A percentile compares a stretch with the other conserved stretches of the same genome.
These are phyloP conservation scores for Eremomyces bilateralis DNA, from an alignment of 495 filamentous ascomycete species.

Conservation along the genomic window DNA sequence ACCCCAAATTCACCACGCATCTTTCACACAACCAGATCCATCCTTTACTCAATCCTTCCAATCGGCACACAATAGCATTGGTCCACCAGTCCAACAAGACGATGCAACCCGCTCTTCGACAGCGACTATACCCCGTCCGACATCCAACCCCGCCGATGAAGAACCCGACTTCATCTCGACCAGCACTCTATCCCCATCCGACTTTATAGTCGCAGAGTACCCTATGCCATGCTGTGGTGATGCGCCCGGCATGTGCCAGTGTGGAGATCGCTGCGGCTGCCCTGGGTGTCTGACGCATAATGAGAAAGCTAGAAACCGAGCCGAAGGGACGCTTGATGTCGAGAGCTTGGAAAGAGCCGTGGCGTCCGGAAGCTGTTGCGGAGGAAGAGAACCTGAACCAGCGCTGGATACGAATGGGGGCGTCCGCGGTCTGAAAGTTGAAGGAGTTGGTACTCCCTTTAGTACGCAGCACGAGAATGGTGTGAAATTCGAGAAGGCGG, in stretches of 20 bases:
- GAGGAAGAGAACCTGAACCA: no score
- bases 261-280: slow-evolving; percentile 13
- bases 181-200: slow-evolving; percentile 10
- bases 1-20: no score
- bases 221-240: slow-evolving; percentile 12
- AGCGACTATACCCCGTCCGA: background rate
- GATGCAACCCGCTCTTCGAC: background rate
- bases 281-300: slow-evolving; percentile 12
- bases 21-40: background rate
- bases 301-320: no score
- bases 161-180: no score
- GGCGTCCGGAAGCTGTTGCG: no score
- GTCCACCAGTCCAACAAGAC: background rate
- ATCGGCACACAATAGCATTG: background rate
- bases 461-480: no score
- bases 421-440: no score
- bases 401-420: no score
- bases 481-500: no score
- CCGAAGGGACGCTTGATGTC: no score
- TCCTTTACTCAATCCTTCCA: background rate
- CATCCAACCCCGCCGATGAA: slow-evolving; percentile 7
- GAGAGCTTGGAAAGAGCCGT: no score
- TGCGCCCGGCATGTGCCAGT: slow-evolving; percentile 11
- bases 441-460: no score
- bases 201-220: slow-evolving; percentile 9